Conservation (phyloP, 2,329 filamentous ascomycete genomes). For the Monosporascus sp. region DNA sequence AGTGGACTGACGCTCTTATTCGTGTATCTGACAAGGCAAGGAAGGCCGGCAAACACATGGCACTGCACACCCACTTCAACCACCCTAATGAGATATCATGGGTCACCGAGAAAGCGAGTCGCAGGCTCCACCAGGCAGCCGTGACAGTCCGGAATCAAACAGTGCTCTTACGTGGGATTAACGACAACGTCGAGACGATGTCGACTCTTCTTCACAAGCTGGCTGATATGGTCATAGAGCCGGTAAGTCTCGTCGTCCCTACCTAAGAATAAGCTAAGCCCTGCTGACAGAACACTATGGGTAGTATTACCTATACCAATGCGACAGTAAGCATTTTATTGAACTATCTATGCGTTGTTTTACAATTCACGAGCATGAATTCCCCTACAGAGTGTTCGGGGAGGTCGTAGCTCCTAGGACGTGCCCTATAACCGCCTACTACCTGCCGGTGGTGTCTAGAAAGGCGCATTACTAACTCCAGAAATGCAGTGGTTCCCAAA, state of each 20-base stretch:
- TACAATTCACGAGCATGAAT: too few relatives aligned
- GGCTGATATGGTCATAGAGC: slow-evolving; percentile 51
- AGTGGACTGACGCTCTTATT: slow-evolving; percentile 49
- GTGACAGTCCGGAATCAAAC: slow-evolving; percentile 56
- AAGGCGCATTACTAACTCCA: too few relatives aligned
- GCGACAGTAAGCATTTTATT: slow-evolving; percentile 35
- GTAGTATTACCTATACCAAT: slow-evolving; percentile 62
- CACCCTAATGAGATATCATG: slow-evolving; percentile 58
- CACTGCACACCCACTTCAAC: slow-evolving; percentile 62
- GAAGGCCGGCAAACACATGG: slow-evolving; percentile 52
- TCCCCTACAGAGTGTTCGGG: too few relatives aligned
- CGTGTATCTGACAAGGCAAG: slow-evolving; percentile 45
- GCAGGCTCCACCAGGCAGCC: slow-evolving; percentile 43
- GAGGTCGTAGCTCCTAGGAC: too few relatives aligned
- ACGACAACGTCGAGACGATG: slow-evolving; percentile 51
- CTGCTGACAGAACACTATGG: neutral
- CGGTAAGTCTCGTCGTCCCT: slow-evolving; percentile 32
- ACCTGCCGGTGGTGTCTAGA: too few relatives aligned
- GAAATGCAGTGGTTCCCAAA: slow-evolving; percentile 41
- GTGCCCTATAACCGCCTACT: too few relatives aligned
- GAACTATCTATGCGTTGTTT: too few relatives aligned
- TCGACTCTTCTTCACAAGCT: slow-evolving; percentile 46
- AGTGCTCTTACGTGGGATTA: slow-evolving; percentile 54
- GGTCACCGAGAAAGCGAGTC: slow-evolving; percentile 48
- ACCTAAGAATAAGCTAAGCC: neutral